Evolutionary conservation across 2,329 filamentous ascomycete genomes (phyloP).

Genomic region (Colletotrichum magnum): DNA sequence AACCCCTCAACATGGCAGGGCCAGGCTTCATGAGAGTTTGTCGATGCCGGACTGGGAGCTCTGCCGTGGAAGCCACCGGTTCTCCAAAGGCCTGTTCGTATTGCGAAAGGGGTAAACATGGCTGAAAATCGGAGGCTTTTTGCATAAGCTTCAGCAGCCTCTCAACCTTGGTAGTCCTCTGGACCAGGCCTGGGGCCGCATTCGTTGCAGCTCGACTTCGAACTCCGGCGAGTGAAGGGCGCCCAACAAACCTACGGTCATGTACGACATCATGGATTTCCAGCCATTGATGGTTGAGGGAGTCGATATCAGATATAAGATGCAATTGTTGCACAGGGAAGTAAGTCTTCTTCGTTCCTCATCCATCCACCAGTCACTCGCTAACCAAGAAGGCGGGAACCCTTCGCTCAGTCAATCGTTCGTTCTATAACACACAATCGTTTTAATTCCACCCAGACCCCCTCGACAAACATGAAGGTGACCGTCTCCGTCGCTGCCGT

Average conservation of each 20-base stretch:
- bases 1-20: background rate
- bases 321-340: conserved; percentile 1
- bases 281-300: background rate
- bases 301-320: background rate
- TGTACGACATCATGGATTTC: background rate
- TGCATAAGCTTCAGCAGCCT: conserved; percentile 27
- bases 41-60: conserved; percentile 4
- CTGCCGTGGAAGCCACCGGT: conserved; percentile 9
- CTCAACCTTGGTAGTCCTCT: background rate
- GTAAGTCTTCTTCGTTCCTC: conserved; percentile 7
- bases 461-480: conserved; percentile 33
- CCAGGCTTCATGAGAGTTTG: background rate
- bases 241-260: background rate
- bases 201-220: background rate
- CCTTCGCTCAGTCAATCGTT: conserved; percentile 39
- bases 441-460: background rate
- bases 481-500: conserved; percentile 15
- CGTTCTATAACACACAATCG: conserved; percentile 5
- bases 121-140: conserved; percentile 17
- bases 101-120: conserved; percentile 1
- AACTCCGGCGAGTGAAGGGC: background rate
- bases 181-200: background rate
- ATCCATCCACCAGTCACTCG: conserved; percentile 36
- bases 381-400: conserved; percentile 32
- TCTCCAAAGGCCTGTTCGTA: background rate